phyloP scores from a whole-genome alignment of 495 filamentous ascomycete genomes.

The Tetracladium setigerum region DNA sequence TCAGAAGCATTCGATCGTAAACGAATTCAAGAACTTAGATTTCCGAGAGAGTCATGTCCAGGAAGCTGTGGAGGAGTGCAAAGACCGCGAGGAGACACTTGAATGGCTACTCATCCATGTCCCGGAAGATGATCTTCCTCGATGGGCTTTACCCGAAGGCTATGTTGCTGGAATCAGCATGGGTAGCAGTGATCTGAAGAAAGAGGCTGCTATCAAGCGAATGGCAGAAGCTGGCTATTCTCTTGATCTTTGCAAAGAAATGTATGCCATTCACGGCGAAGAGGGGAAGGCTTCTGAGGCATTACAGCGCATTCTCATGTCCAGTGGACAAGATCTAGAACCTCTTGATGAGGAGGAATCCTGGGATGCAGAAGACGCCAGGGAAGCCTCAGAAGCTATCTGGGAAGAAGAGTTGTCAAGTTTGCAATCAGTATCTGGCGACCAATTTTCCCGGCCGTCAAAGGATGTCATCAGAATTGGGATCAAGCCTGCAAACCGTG shows the following conservation, averaged over 20 bases:
- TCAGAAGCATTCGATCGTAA: conserved; percentile 53
- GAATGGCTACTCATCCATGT: conserved; percentile 93
- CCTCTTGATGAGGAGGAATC: conserved; percentile 3
- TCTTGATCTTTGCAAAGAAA: conserved; percentile 67
- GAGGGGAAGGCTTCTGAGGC: conserved; percentile 73
- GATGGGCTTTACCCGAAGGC: conserved; percentile 82
- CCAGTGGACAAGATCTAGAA: conserved; percentile 27
- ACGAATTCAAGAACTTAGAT: conserved; percentile 67
- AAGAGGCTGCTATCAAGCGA: conserved; percentile 73
- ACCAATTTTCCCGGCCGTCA: conserved; percentile 50
- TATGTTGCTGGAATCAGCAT: conserved; percentile 85
- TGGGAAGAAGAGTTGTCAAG: conserved; percentile 84
- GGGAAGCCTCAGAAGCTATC: conserved; percentile 39
- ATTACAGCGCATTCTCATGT: conserved; percentile 62
- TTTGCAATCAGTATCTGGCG: conserved; percentile 71
- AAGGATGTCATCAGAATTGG: conserved; percentile 57
- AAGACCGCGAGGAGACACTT: conserved; percentile 85
- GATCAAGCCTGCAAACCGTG: conserved; percentile 37
- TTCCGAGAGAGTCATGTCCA: conserved; percentile 84
- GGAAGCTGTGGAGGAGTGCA: conserved; percentile 80
- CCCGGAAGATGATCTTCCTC: conserved; percentile 88
- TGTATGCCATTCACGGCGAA: conserved; percentile 60
- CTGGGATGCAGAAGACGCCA: conserved; percentile 25
- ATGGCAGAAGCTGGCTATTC: conserved; percentile 79
- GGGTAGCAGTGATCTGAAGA: conserved; percentile 66